Conservation (phyloP, 129 eudicot species). For the Centella asiatica region DNA sequence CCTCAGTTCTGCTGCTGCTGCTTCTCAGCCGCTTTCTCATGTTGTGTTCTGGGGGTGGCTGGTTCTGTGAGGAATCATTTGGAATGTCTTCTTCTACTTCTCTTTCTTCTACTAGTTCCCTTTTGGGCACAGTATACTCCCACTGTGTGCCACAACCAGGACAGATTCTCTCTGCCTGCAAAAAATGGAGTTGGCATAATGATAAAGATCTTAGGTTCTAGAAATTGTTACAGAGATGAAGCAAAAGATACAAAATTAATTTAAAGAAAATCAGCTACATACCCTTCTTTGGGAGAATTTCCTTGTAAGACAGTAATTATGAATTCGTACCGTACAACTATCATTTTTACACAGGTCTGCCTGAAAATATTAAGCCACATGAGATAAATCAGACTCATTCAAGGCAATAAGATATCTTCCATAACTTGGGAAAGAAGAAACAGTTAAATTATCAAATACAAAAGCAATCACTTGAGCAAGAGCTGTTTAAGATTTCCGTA, state of each 20-base stretch:
- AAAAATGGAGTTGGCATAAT: not conserved
- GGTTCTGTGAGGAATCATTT: conserved; percentile 21
- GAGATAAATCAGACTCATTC: conserved; percentile 10
- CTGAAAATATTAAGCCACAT: conserved; percentile 28
- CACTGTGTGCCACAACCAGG: conserved; percentile 67
- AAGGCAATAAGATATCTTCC: not conserved
- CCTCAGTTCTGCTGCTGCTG: not conserved
- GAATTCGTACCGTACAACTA: conserved; percentile 60
- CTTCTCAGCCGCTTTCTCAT: conserved; percentile 21
- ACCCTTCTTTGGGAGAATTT: conserved; percentile 60
- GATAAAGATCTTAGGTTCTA: not conserved
- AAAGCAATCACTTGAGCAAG: not conserved
- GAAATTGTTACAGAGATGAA: not conserved
- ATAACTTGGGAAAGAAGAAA: not conserved
- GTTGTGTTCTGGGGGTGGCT: conserved; percentile 15
- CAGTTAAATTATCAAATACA: not conserved
- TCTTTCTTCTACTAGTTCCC: conserved; percentile 32
- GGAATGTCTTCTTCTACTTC: conserved; percentile 29
- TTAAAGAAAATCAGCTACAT: not conserved
- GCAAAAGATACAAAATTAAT: too few species aligned
- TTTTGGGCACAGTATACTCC: conserved; percentile 38
- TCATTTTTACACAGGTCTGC: conserved; percentile 68
- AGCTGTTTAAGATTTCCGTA: not conserved
- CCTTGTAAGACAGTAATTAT: conserved; percentile 48
- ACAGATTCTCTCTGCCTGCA: conserved; percentile 63